Conservation (phyloP, 805 yeast species). For the Priceomyces castillae region DNA sequence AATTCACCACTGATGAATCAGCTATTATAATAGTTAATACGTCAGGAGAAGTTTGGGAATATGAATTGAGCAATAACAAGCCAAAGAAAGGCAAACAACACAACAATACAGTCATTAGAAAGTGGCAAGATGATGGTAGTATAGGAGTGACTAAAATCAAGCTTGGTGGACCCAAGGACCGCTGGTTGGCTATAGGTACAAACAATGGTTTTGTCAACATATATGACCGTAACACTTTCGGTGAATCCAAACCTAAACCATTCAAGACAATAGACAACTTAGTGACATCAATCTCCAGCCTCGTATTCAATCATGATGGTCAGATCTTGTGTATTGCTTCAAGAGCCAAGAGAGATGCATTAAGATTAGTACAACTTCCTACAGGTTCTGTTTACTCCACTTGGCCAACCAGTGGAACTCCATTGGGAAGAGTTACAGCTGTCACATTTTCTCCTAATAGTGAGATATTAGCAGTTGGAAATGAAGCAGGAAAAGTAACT, state of each 20-base stretch:
- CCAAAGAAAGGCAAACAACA: conserved; percentile 20
- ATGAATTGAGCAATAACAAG: conserved; percentile 29
- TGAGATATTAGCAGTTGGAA: conserved; percentile 85
- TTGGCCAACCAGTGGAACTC: conserved; percentile 98
- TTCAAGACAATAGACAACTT: conserved; percentile 69
- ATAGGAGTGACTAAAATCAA: conserved; percentile 76
- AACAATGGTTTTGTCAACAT: conserved; percentile 86
- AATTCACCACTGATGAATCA: conserved; percentile 51
- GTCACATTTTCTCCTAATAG: conserved; percentile 76
- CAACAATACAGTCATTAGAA: conserved; percentile 47
- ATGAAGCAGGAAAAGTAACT: conserved; percentile 86
- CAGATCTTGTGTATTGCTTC: conserved; percentile 86
- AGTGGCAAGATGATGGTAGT: conserved; percentile 87
- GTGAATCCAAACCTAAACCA: conserved; percentile 43
- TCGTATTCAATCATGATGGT: conserved; percentile 81
- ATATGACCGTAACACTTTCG: conserved; percentile 55
- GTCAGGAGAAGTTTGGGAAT: conserved; percentile 90
- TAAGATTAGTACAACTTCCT: conserved; percentile 84
- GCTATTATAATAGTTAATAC: conserved; percentile 59
- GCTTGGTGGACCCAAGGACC: conserved; percentile 64
- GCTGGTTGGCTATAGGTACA: conserved; percentile 88
- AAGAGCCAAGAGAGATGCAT: conserved; percentile 79
- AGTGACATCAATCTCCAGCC: conserved; percentile 71
- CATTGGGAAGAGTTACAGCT: conserved; percentile 88
- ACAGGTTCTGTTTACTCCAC: conserved; percentile 81